Evolutionary conservation across 1,284 basidiomycete genomes (phyloP).

Genomic region (Apiotrichum sp.): DNA sequence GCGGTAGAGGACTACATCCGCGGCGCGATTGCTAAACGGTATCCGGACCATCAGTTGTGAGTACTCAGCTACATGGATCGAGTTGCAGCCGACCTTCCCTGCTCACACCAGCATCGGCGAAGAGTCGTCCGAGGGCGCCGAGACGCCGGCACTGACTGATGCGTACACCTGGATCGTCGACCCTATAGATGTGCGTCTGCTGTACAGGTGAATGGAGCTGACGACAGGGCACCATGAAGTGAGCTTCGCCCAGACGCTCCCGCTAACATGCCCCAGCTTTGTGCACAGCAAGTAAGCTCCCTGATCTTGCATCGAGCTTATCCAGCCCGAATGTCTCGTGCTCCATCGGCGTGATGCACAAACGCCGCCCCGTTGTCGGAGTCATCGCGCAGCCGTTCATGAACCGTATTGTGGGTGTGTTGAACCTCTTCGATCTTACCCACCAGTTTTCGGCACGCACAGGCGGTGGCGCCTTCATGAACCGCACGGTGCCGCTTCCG

Average conservation of each 20-base stretch:
- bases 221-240: slow-evolving; percentile 44
- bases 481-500: slow-evolving; percentile 55
- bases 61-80: neutral
- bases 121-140: slow-evolving; percentile 63
- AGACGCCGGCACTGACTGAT: slow-evolving; percentile 61
- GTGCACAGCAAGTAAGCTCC: slow-evolving; percentile 39
- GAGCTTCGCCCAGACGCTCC: slow-evolving; percentile 10
- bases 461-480: slow-evolving; percentile 74
- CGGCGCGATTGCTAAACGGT: slow-evolving; percentile 59
- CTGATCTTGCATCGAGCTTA: neutral
- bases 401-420: slow-evolving; percentile 59
- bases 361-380: slow-evolving; percentile 71
- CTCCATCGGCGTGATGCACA: slow-evolving; percentile 81
- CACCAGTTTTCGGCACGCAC: slow-evolving; percentile 67
- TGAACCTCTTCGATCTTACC: neutral
- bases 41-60: slow-evolving; percentile 69
- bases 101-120: slow-evolving; percentile 63
- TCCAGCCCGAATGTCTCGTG: slow-evolving; percentile 38
- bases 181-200: slow-evolving; percentile 40
- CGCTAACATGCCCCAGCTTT: slow-evolving; percentile 25
- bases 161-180: slow-evolving; percentile 50
- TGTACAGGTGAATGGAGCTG: neutral
- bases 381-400: slow-evolving; percentile 88
- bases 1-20: slow-evolving; percentile 82
- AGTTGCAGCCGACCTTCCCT: slow-evolving; percentile 3